Percentiles rank a stretch among this genome's conserved stretches.
Evolutionary conservation across 768 basidiomycete species (phyloP).

Genomic region (Sistotremastrum niveocremeum): DNA sequence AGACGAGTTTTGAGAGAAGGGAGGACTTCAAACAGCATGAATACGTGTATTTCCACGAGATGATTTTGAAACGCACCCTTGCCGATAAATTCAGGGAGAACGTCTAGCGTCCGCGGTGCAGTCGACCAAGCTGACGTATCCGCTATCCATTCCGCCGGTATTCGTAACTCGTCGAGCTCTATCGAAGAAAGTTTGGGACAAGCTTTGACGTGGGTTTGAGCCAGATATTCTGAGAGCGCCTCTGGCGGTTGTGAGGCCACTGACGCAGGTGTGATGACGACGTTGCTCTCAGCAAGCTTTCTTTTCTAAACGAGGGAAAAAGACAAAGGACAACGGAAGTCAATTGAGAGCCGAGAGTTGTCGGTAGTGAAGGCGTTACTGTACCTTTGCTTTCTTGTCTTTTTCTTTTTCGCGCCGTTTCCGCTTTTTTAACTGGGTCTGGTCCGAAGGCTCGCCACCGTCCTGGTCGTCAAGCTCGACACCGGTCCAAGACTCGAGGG

Average conservation of each 20-base stretch:
- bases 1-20: slow-evolving; percentile 59
- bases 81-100: slow-evolving; percentile 61
- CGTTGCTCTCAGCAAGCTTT: slow-evolving; percentile 39
- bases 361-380: background rate
- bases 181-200: slow-evolving; percentile 57
- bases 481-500: slow-evolving; percentile 10
- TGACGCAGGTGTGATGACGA: slow-evolving; percentile 25
- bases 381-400: slow-evolving; percentile 57
- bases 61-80: slow-evolving; percentile 36
- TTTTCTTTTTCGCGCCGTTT: slow-evolving; percentile 65
- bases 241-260: slow-evolving; percentile 44
- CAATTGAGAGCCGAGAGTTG: background rate
- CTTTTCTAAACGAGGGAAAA: slow-evolving; percentile 34
- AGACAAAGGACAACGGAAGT: background rate
- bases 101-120: slow-evolving; percentile 55
- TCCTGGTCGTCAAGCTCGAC: slow-evolving; percentile 22
- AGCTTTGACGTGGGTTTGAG: slow-evolving; percentile 51
- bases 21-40: slow-evolving; percentile 29
- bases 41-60: slow-evolving; percentile 1
- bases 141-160: slow-evolving; percentile 68
- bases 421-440: slow-evolving; percentile 40
- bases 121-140: slow-evolving; percentile 61
- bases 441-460: background rate
- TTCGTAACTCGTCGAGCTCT: slow-evolving; percentile 66
- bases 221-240: slow-evolving; percentile 48